Evolutionary conservation across 164 flowering plant genomes (phyloP).

Genomic region (Pachysandra terminalis): DNA sequence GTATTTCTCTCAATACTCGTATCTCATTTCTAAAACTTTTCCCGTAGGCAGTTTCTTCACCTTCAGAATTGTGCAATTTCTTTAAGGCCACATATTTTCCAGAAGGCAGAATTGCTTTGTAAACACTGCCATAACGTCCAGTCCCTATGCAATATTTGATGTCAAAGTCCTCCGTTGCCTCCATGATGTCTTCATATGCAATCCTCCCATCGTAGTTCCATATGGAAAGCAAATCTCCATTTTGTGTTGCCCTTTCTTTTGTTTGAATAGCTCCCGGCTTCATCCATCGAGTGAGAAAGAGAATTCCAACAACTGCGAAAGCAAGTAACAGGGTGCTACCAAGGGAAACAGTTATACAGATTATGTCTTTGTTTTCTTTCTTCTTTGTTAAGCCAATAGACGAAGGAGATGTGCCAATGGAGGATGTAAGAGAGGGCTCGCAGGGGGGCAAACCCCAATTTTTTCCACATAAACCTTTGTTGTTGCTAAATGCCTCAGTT

Average conservation of each 20-base stretch:
- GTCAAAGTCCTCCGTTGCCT: not conserved
- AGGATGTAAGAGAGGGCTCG: not conserved
- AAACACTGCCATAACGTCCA: not conserved
- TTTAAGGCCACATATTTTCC: not conserved
- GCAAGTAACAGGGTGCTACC: not conserved
- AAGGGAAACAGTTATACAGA: not conserved
- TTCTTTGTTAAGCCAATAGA: not conserved
- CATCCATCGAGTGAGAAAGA: not conserved
- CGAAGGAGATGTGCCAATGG: not conserved
- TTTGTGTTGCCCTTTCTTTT: not conserved
- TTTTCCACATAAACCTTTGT: slow-evolving; percentile 16
- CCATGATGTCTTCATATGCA: not conserved
- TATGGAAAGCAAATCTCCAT: not conserved
- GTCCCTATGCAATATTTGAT: not conserved
- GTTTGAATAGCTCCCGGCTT: not conserved
- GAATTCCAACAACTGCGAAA: not conserved
- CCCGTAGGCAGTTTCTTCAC: not conserved
- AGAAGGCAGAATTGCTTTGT: not conserved
- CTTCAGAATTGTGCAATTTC: not conserved
- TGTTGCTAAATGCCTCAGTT: not conserved
- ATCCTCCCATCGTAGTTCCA: not conserved
- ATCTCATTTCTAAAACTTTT: not conserved
- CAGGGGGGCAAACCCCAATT: not conserved
- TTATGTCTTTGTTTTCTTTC: not conserved
- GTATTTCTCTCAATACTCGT: not conserved